Conservation (phyloP, 2,329 filamentous ascomycete genomes). For the Grosmannia serpens region DNA sequence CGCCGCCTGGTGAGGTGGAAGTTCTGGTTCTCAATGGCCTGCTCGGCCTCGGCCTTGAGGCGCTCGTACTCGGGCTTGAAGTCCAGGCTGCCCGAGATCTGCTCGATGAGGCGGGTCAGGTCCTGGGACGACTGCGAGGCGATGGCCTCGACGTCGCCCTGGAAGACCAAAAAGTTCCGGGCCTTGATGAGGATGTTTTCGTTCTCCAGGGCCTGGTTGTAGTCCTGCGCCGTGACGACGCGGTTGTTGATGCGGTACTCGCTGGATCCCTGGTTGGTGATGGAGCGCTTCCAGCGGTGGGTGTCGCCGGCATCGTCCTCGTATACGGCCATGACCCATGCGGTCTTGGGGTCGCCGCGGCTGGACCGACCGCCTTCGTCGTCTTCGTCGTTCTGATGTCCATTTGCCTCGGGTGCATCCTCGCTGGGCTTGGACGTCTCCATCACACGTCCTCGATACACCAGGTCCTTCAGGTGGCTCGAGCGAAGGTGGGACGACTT, state of each 20-base stretch:
- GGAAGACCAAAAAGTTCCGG: slow-evolving; percentile 94
- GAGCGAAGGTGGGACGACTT: slow-evolving; percentile 98
- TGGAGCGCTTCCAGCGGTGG: slow-evolving; percentile 90
- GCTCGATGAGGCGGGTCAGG: slow-evolving; percentile 85
- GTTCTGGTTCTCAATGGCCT: slow-evolving; percentile 77
- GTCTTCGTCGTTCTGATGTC: slow-evolving; percentile 43
- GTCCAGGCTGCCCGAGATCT: slow-evolving; percentile 92
- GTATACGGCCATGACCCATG: slow-evolving; percentile 99
- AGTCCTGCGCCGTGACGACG: slow-evolving; percentile 76
- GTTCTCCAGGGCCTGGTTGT: slow-evolving; percentile 82
- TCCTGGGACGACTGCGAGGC: slow-evolving; percentile 91
- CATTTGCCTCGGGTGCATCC: slow-evolving; percentile 51
- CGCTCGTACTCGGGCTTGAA: slow-evolving; percentile 89
- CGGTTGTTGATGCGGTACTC: slow-evolving; percentile 97
- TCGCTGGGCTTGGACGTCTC: slow-evolving; percentile 88
- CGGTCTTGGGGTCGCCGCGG: slow-evolving; percentile 79
- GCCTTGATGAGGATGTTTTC: slow-evolving; percentile 98
- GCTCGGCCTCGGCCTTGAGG: slow-evolving; percentile 75
- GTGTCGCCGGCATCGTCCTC: slow-evolving; percentile 94
- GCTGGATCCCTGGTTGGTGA: slow-evolving; percentile 77
- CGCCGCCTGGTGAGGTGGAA: slow-evolving; percentile 81
- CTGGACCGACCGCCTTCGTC: slow-evolving; percentile 53
- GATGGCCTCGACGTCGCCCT: slow-evolving; percentile 95
- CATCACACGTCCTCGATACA: slow-evolving; percentile 89
- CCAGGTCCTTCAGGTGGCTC: slow-evolving; percentile 81